Evolutionary conservation across 2,329 filamentous ascomycete species (phyloP).

Genomic region (Colletotrichum liaoningense): DNA sequence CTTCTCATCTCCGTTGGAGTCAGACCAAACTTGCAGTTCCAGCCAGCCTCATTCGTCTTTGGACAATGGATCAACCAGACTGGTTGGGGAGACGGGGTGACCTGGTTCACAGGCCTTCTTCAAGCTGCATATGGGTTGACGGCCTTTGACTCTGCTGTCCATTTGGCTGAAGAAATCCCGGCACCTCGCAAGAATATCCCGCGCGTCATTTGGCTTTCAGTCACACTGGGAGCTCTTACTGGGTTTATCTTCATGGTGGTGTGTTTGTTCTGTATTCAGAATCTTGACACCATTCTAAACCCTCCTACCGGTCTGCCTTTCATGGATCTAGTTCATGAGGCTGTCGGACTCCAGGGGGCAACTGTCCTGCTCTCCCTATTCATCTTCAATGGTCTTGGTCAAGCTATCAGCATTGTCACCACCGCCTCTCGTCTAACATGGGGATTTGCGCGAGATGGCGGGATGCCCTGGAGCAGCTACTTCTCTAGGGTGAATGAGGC

Average conservation of each 20-base stretch:
- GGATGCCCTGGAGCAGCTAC: conserved; percentile 56
- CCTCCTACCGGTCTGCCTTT: conserved; percentile 52
- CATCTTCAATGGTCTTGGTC: conserved; percentile 66
- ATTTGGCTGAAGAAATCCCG: conserved; percentile 69
- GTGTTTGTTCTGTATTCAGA: conserved; percentile 62
- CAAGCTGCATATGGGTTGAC: conserved; percentile 68
- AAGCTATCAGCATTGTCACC: conserved; percentile 63
- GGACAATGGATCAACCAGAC: conserved; percentile 61
- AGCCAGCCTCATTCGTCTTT: conserved; percentile 64
- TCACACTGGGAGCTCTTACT: conserved; percentile 56
- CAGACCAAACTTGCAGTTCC: conserved; percentile 55
- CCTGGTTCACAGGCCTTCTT: conserved; percentile 69
- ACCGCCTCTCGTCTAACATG: conserved; percentile 64
- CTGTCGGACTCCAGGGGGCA: background rate
- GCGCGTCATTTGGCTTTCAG: background rate
- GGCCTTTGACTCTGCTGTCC: conserved; percentile 68
- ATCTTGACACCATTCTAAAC: conserved; percentile 53
- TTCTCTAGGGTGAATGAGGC: conserved; percentile 55
- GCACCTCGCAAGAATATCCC: conserved; percentile 50
- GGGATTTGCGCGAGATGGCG: conserved; percentile 66
- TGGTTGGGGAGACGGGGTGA: conserved; percentile 64
- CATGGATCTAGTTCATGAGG: background rate
- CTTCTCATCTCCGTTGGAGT: conserved; percentile 64
- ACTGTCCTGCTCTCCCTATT: conserved; percentile 58
- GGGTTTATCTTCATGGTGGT: conserved; percentile 65